A percentile compares a stretch with the other conserved stretches of the same genome.
Conservation (phyloP, 768 basidiomycete species). For the Suillus brevipes region DNA sequence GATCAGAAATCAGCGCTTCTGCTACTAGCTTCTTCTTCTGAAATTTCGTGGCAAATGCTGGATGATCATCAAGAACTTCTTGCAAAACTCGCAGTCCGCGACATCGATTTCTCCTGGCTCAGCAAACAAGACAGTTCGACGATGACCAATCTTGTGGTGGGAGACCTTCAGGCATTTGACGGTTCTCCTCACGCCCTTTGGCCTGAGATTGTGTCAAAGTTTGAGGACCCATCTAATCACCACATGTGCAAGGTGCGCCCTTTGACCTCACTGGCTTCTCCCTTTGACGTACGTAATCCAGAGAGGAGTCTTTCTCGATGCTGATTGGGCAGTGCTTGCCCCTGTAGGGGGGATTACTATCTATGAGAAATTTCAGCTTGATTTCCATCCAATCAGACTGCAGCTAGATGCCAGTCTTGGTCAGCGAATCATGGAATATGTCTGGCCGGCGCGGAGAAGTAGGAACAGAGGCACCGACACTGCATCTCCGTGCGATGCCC, state of each 20-base stretch:
- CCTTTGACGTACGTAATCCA: conserved; percentile 29
- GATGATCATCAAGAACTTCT: conserved; percentile 70
- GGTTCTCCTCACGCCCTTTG: conserved; percentile 79
- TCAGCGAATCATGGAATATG: conserved; percentile 80
- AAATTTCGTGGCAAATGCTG: conserved; percentile 92
- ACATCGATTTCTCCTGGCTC: conserved; percentile 79
- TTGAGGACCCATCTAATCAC: conserved; percentile 68
- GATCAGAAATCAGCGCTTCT: conserved; percentile 81
- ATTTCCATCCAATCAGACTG: conserved; percentile 82
- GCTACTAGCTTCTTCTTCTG: conserved; percentile 77
- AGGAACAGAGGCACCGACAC: conserved; percentile 18
- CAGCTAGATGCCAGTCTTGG: conserved; percentile 86
- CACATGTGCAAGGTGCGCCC: conserved; percentile 65
- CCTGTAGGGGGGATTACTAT: conserved; percentile 94
- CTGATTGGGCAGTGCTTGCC: conserved; percentile 80
- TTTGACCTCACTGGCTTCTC: neutral
- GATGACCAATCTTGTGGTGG: conserved; percentile 70
- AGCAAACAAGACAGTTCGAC: conserved; percentile 87
- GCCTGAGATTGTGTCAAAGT: conserved; percentile 85
- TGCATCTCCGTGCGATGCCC: conserved; percentile 15
- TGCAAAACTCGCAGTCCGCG: conserved; percentile 81
- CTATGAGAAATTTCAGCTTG: conserved; percentile 77
- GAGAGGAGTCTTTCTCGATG: conserved; percentile 72
- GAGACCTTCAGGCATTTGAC: conserved; percentile 84
- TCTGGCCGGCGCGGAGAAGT: conserved; percentile 69